These are phyloP conservation scores for Capsaspora owczarzaki DNA, from an alignment of 78 protist genomes.

Conservation along the genomic window DNA sequence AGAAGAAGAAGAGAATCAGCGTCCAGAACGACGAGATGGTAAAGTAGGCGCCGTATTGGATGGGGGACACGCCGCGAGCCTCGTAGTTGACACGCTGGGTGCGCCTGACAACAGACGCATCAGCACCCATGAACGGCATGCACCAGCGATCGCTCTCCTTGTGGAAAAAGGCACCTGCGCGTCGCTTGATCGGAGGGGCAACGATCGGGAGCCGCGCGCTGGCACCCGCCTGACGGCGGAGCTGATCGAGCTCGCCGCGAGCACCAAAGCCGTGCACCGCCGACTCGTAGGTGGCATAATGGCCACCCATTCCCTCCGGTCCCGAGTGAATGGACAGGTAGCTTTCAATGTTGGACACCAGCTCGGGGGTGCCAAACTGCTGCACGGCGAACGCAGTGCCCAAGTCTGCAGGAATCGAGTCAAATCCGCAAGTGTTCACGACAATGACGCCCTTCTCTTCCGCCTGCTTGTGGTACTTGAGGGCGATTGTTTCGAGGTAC, in stretches of 20 bases:
- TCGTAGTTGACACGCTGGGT: constrained; percentile 1
- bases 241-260: neutral
- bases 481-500: constrained; percentile 3
- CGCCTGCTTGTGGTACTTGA: constrained; percentile 20
- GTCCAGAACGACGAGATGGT: neutral
- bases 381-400: no score
- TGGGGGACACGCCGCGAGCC: neutral
- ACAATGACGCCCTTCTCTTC: neutral
- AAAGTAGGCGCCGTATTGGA: constrained; percentile 6
- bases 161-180: neutral
- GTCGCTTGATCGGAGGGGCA: neutral
- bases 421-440: constrained; percentile 27
- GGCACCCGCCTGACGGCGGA: neutral
- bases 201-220: neutral
- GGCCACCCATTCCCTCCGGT: neutral
- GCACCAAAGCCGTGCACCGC: constrained; percentile 26
- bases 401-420: constrained; percentile 21
- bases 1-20: neutral
- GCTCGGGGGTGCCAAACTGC: neutral
- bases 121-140: constrained; percentile 29
- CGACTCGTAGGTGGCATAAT: constrained; percentile 23
- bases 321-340: neutral
- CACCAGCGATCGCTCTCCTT: neutral
- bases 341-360: constrained; percentile 8
- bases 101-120: constrained; percentile 19